Base-by-base conservation (phyloP, 2,329 filamentous ascomycete species). In the Alternaria atra region DNA sequence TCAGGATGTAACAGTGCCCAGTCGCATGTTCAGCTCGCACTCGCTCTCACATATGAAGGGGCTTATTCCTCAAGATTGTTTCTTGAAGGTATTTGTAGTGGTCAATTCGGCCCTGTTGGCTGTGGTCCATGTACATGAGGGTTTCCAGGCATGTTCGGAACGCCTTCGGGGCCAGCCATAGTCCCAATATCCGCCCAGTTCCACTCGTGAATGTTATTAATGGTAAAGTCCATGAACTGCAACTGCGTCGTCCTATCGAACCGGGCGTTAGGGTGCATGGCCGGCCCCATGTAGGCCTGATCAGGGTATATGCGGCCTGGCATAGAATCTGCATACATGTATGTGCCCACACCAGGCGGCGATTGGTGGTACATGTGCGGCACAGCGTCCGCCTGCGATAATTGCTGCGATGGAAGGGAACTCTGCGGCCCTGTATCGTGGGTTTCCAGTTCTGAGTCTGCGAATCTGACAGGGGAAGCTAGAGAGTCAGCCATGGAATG, bases 151-250 rank as follows among this genome's bases (percentile, higher is more conserved):
- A 60, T 53, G 44, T 59, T 64, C 4, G 66, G 64, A 20, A 64
- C 47, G 27, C 58, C 66, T 25, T 73, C 68, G 6, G 65, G 55
- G 3, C 71, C 69, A 8, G 77, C 60, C 34, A 78, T 61, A 52
- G 59, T 71, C 2, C 72, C 73, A 44, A 78, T 46, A 54, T 78
- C 74, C 10, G 63, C 72, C 75, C 75, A 78, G 25, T 73, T 73
- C 75, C 75, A 78, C 35, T 77, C 74, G 9, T 76, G 67, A 8
- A 78, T 75, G 27, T 75, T 75, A 55, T 72, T 74, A 29, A 77
- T 70, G 6, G 73, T 74, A 55, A 77, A 78, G 51, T 78, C 74
- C 75, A 77, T 77, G 51, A 78, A 77, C 9, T 67, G 65, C 73
- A 73, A 73, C 43, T 77, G 74, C 12, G 72, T 68, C 46, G 63